phyloP scores from a whole-genome alignment of 129 eudicot genomes.

The Dittrichia graveolens region DNA sequence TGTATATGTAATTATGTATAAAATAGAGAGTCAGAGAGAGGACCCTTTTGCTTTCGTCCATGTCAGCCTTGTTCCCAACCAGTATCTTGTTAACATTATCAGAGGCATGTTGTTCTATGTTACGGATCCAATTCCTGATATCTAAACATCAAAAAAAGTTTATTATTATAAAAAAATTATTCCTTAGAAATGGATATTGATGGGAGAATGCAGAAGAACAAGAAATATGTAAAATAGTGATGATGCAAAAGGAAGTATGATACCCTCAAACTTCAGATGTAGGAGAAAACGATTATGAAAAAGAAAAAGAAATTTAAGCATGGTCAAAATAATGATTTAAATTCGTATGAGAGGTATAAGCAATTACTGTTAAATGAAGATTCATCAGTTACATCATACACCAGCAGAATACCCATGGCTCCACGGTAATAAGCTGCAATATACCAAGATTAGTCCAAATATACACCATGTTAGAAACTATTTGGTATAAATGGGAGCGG shows the following conservation, averaged over 20 bases:
- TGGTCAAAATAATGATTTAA: not conserved
- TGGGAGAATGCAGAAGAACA: slow-evolving; percentile 7
- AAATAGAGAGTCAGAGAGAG: slow-evolving; percentile 33
- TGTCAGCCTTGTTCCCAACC: slow-evolving; percentile 94
- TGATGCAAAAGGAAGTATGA: not conserved
- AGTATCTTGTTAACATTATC: slow-evolving; percentile 90
- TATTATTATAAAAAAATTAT: not conserved
- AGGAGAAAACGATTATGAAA: not conserved
- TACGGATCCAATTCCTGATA: slow-evolving; percentile 93
- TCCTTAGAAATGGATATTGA: slow-evolving; percentile 4
- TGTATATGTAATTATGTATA: not conserved
- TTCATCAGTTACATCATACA: slow-evolving; percentile 93
- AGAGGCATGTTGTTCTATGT: slow-evolving; percentile 96
- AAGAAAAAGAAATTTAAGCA: not conserved
- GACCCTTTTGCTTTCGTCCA: slow-evolving; percentile 98
- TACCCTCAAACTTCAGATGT: not conserved
- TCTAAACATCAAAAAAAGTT: slow-evolving; percentile 42
- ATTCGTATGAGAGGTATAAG: slow-evolving; percentile 13
- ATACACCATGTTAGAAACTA: not conserved
- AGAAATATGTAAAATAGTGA: slow-evolving; percentile 2
- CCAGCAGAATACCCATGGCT: slow-evolving; percentile 96
- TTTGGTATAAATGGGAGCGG: not conserved
- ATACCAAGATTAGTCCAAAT: not conserved
- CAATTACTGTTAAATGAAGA: slow-evolving; percentile 86
- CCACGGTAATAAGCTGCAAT: slow-evolving; percentile 94